Conservation (phyloP, 352 stramenopile species). For the Globisporangium iwayamae region DNA sequence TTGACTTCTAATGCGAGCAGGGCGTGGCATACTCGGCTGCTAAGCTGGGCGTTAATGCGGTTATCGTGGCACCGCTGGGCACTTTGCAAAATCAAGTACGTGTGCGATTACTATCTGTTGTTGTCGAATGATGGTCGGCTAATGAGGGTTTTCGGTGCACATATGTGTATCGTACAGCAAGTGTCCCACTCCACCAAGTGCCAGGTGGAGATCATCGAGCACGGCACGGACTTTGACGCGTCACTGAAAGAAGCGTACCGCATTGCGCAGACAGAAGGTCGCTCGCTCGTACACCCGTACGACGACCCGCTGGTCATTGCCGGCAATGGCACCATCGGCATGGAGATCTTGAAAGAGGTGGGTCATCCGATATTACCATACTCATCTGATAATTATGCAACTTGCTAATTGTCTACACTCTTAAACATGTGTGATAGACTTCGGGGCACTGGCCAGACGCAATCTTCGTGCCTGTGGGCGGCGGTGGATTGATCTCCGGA, state of each 20-base stretch:
- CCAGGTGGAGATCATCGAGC: constrained; percentile 91
- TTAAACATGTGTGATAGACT: constrained; percentile 24
- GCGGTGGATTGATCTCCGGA: constrained; percentile 95
- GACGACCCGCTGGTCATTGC: constrained; percentile 97
- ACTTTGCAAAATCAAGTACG: constrained; percentile 92
- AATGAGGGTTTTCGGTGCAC: background rate
- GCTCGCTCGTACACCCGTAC: constrained; percentile 97
- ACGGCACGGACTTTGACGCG: constrained; percentile 97
- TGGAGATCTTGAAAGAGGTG: constrained; percentile 90
- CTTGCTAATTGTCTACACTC: background rate
- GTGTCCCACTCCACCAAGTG: constrained; percentile 44
- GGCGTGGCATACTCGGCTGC: constrained; percentile 94
- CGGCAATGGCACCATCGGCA: constrained; percentile 96
- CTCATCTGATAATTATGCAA: background rate
- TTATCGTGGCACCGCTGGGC: constrained; percentile 96
- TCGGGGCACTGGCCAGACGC: constrained; percentile 90
- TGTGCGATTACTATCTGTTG: background rate
- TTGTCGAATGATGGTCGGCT: constrained; percentile 20
- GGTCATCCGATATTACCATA: background rate
- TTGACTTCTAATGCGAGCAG: constrained; percentile 9
- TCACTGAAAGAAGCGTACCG: constrained; percentile 90
- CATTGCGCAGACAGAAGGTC: constrained; percentile 87
- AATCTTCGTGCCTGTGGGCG: constrained; percentile 97
- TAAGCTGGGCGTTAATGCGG: constrained; percentile 91
- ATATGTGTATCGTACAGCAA: constrained; percentile 9